A percentile compares a stretch with the other conserved stretches of the same genome.
These are phyloP conservation scores for Lathyrus tuberosus DNA, from an alignment of 306 rosid genomes.

Conservation along the genomic window DNA sequence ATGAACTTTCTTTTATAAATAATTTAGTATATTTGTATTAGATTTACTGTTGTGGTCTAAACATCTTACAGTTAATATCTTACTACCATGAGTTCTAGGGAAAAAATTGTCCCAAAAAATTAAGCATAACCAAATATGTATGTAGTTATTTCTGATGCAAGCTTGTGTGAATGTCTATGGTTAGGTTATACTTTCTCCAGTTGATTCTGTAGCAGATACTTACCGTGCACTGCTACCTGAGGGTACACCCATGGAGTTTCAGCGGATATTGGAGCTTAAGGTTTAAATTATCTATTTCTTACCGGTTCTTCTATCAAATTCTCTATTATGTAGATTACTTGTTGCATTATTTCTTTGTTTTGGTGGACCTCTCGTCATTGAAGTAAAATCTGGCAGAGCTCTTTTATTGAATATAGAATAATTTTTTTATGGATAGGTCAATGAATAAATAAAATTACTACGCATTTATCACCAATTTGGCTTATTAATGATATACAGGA, in stretches of 20 bases:
- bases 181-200: constrained; percentile 94
- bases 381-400: constrained; percentile 2
- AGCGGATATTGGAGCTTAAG: constrained; percentile 96
- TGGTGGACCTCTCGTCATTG: constrained; percentile 16
- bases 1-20: neutral
- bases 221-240: constrained; percentile 96
- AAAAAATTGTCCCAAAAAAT: neutral
- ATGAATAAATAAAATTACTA: constrained; percentile 13
- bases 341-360: constrained; percentile 36
- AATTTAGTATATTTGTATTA: constrained; percentile 15
- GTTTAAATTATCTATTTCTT: constrained; percentile 49
- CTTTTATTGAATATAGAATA: constrained; percentile 18
- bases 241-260: constrained; percentile 99
- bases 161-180: constrained; percentile 32
- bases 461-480: constrained; percentile 4
- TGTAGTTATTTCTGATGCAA: constrained; percentile 29
- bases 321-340: constrained; percentile 28
- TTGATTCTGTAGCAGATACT: constrained; percentile 96
- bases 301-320: constrained; percentile 15
- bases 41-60: constrained; percentile 4
- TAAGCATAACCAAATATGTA: constrained; percentile 25
- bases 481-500: neutral
- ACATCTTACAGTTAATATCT: constrained; percentile 20
- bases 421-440: neutral
- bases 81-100: neutral